Evolutionary conservation across 352 stramenopile species (phyloP), one percentile per base, ranked within the genome.

Genomic region (Pythium oligandrum): DNA sequence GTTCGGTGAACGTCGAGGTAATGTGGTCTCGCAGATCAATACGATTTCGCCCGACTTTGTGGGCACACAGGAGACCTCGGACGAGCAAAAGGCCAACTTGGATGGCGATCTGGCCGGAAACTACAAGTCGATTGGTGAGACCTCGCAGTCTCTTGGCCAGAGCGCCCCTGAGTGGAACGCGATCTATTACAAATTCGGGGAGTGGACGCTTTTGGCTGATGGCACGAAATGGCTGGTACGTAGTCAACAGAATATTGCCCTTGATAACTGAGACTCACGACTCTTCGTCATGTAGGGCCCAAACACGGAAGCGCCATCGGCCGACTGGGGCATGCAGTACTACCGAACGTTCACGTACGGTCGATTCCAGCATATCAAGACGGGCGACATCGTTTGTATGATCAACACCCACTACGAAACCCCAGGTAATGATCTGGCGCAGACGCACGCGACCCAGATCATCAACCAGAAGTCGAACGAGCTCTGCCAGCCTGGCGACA

Each of bases 351-450:
- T 64, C 42, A 73, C 85, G 12, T 88, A 71, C 64, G 82, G 71
- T 3, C 82, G 82, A 44, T 93, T 93, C 65, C 49, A 89, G 54
- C 77, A 90, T 59, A 75, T 74, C 46, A 53, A 51, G n/a, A 82
- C 70, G 1, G 75, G 78, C 11, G 59, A 76, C 10, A 88, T 74
- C 0, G 78, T 86, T 1, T 93, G 82, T 35, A 60, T 93, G 11
- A 51, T 90, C 34, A 93, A 93, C 63, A 90, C 82, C 44, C 82
- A 90, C 70, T 93, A 86, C 58, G 82, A 93, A 64, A 93, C 78
- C 2, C 79, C 76, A 12, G 82, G 82, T 4, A 88, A 90, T 17
- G 70, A 89, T 35, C 68, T 83, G 42, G 78, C 78, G 9, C 82
- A 92, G 65, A 65, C 72, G 17, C 66, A 90, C 47, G 78, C 64